Evolutionary conservation across 2,329 filamentous ascomycete genomes (phyloP), one percentile per base, ranked within the genome.

Genomic region (Dothideomycetes sp.): DNA sequence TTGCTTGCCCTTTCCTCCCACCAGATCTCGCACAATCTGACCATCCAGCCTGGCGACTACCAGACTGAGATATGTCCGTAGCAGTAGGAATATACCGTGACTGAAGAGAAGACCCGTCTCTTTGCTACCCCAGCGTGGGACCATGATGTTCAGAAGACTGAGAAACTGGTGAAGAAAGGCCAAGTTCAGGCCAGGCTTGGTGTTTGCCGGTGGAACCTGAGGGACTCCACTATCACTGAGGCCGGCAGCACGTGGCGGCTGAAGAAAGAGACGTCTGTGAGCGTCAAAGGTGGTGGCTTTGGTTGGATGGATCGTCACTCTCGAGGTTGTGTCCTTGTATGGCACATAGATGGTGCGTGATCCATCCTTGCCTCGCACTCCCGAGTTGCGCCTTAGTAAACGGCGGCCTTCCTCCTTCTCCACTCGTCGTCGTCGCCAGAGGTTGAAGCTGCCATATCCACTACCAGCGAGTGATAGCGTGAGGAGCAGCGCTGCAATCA

Each of bases 141-240:
- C 84, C 86, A 96, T 94, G 56, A 98, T 96, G 63, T 87, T 95
- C 65, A 96, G 77, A 40, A 98, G 66, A 55, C 89, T 95, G 37
- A 96, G 71, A 52, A 98, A 96, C 62, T 98, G 91, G 59, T 98
- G 91, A 38, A 98, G 62, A 54, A 98, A 98, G 9, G 91, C 91
- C 43, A 98, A 71, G 56, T 98, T 98, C 30, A 98, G 66, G 0
- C 91, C 91, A 0, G 91, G 87, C 59, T 94, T 96, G 3, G 88
- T 89, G 58, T 94, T 84, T 8, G 84, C 75, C 2, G 88, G 84
- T 12, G 91, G 91, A 4, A 93, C 85, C 32, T 76, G 73, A 27
- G 69, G 65, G 33, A 66, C 69, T 33, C 57, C 52, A 4, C 79
- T 78, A 58, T 87, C 79, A 30, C 73, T 71, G 9, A 91, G 71